Conservation (phyloP, 192 early-diverging fungal genomes). For the Mortierella alpina region DNA sequence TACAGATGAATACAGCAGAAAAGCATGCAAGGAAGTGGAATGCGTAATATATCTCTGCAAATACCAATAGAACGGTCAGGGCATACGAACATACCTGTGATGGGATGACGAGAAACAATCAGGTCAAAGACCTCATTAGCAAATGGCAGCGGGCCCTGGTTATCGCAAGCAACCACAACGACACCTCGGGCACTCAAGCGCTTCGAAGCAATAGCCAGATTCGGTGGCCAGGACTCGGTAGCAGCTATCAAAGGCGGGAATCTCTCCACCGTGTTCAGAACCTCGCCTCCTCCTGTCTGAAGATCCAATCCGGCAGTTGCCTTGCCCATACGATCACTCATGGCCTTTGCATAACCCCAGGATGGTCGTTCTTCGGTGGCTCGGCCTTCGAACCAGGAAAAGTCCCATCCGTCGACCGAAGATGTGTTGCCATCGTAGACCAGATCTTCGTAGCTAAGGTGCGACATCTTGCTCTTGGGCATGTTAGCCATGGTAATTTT, state of each 20-base stretch:
- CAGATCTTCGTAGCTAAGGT: no score
- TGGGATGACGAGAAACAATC: slow-evolving; percentile 35
- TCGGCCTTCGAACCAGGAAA: no score
- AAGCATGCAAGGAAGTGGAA: background rate
- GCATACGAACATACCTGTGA: slow-evolving; percentile 1
- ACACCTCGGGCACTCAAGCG: slow-evolving; percentile 25
- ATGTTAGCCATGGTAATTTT: no score
- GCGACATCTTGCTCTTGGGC: background rate
- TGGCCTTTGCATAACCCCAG: no score
- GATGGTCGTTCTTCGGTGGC: no score
- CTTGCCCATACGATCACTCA: no score
- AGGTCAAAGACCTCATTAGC: slow-evolving; percentile 41
- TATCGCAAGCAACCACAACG: slow-evolving; percentile 17
- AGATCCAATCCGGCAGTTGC: no score
- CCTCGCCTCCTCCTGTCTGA: no score
- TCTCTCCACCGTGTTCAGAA: no score
- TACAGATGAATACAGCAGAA: no score
- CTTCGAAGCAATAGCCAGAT: slow-evolving; percentile 29
- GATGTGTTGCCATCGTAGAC: no score
- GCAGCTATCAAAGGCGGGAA: slow-evolving; percentile 23
- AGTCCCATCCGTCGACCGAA: no score
- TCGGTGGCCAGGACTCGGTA: slow-evolving; percentile 46
- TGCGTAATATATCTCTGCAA: background rate
- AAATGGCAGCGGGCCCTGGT: slow-evolving; percentile 25
- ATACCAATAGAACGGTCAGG: background rate